A percentile compares a stretch with the other conserved stretches of the same genome.
Evolutionary conservation across 148 eudicot genomes (phyloP).

Genomic region (Linanthus parryae): DNA sequence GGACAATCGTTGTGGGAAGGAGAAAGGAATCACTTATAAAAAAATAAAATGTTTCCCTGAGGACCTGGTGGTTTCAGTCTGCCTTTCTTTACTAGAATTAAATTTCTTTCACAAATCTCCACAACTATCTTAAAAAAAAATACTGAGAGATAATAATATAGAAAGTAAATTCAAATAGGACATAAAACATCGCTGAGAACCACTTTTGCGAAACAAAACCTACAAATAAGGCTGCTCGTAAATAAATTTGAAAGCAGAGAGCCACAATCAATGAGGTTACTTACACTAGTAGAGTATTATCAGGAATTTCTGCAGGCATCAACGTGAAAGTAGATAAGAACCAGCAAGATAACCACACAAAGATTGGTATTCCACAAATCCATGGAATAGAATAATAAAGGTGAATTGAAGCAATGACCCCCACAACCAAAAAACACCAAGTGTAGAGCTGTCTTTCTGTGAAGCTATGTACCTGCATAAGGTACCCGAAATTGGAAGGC

Average conservation of each 20-base stretch:
- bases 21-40: too few species aligned
- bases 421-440: conserved; percentile 69
- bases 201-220: too few species aligned
- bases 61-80: too few species aligned
- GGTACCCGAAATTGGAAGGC: neutral
- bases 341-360: conserved; percentile 72
- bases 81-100: too few species aligned
- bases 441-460: conserved; percentile 86
- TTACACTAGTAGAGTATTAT: conserved; percentile 87
- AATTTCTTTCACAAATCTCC: too few species aligned
- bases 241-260: neutral
- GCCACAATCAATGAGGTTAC: conserved; percentile 21
- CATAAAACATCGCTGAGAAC: too few species aligned
- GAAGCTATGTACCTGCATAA: conserved; percentile 81
- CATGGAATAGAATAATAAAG: conserved; percentile 44
- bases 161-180: too few species aligned
- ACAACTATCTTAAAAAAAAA: too few species aligned
- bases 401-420: conserved; percentile 51
- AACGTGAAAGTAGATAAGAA: conserved; percentile 77
- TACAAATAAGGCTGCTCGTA: too few species aligned
- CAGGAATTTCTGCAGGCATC: conserved; percentile 99
- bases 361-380: conserved; percentile 55
- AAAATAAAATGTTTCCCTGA: too few species aligned
- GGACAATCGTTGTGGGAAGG: too few species aligned
- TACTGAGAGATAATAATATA: too few species aligned